A percentile compares a stretch with the other conserved stretches of the same genome.
phyloP scores from a whole-genome alignment of 2,329 filamentous ascomycete species.

The Penicillium capsulatum region DNA sequence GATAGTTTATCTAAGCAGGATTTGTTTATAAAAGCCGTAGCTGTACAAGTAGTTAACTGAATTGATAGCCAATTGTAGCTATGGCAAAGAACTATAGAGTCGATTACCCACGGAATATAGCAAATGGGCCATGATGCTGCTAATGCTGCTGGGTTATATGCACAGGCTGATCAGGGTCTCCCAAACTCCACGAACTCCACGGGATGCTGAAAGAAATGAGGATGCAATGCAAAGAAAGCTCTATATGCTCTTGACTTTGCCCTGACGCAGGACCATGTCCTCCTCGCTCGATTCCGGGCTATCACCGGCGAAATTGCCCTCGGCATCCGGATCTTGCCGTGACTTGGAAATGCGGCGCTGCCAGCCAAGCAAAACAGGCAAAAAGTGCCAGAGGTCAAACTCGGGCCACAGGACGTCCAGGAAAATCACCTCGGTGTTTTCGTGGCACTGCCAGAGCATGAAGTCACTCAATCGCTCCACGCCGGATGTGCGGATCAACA shows the following conservation, averaged over 20 bases:
- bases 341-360: slow-evolving; percentile 62
- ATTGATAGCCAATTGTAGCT: too few relatives aligned
- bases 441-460: slow-evolving; percentile 97
- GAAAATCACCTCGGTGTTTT: slow-evolving; percentile 89
- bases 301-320: slow-evolving; percentile 57
- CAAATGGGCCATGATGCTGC: too few relatives aligned
- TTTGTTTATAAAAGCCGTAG: too few relatives aligned
- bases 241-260: slow-evolving; percentile 33
- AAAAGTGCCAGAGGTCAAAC: slow-evolving; percentile 87
- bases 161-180: slow-evolving; percentile 9
- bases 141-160: slow-evolving; percentile 17
- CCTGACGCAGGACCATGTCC: slow-evolving; percentile 18
- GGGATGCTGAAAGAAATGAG: slow-evolving; percentile 18
- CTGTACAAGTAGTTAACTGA: too few relatives aligned
- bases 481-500: slow-evolving; percentile 87
- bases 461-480: slow-evolving; percentile 93
- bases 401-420: slow-evolving; percentile 91
- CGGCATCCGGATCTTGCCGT: slow-evolving; percentile 56
- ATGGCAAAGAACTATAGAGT: not conserved
- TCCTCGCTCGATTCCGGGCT: slow-evolving; percentile 26
- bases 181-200: slow-evolving; percentile 19
- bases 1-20: slow-evolving; percentile 11
- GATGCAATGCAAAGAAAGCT: slow-evolving; percentile 6
- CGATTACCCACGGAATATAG: too few relatives aligned
- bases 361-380: slow-evolving; percentile 92